phyloP scores from a whole-genome alignment of 2,329 filamentous ascomycete genomes.

The Metarhizium humberi region DNA sequence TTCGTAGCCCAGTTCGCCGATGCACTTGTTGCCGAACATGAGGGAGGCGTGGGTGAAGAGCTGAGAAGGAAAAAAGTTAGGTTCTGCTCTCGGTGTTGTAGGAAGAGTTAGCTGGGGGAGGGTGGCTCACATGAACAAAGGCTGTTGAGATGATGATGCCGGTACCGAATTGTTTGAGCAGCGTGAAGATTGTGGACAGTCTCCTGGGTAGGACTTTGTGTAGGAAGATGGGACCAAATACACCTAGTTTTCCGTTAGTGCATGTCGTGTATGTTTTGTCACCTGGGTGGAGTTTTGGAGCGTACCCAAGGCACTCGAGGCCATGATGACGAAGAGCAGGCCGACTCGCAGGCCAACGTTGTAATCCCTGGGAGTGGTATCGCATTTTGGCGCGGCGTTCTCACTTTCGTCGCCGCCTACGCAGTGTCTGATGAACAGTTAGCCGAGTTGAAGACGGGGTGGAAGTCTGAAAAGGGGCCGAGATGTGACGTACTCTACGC shows the following conservation, averaged over 20 bases:
- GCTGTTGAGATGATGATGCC: conserved; percentile 65
- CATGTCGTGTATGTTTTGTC: not conserved
- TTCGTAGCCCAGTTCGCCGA: conserved; percentile 59
- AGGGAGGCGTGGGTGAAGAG: conserved; percentile 63
- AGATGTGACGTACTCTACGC: conserved; percentile 52
- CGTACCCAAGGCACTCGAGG: conserved; percentile 54
- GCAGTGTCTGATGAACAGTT: conserved; percentile 39
- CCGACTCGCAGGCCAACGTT: conserved; percentile 61
- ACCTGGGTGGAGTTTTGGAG: not conserved
- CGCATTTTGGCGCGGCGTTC: conserved; percentile 28
- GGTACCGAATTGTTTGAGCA: conserved; percentile 66
- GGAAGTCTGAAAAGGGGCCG: not conserved
- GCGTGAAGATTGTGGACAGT: conserved; percentile 41
- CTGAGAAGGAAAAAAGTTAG: conserved; percentile 25
- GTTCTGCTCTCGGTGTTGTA: no score
- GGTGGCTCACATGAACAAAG: conserved; percentile 50
- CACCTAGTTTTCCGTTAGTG: conserved; percentile 25
- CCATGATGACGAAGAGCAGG: conserved; percentile 62
- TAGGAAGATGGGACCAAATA: conserved; percentile 58
- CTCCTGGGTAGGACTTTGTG: conserved; percentile 45
- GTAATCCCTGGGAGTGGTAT: conserved; percentile 43
- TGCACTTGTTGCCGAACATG: conserved; percentile 63
- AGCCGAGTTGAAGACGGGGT: conserved; percentile 2
- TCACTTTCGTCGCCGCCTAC: conserved; percentile 37
- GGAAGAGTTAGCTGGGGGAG: not conserved